Percentiles rank a stretch among this genome's conserved stretches.
Conservation (phyloP, 805 yeast genomes). For the Yamadazyma olivae region DNA sequence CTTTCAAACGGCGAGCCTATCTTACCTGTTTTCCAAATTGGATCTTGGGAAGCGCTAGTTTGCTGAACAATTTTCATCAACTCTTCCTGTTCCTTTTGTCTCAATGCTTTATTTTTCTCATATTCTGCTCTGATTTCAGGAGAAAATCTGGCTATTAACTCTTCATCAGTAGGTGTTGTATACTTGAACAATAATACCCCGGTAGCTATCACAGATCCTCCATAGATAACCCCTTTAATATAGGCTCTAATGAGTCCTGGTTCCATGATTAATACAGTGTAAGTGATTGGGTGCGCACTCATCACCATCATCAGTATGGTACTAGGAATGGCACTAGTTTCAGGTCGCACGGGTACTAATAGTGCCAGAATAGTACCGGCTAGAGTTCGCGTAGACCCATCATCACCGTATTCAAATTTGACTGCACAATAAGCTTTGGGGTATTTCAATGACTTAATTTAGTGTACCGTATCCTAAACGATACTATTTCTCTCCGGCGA, state of each 20-base stretch:
- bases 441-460: too few species aligned
- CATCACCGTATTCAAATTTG: too few species aligned
- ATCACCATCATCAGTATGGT: too few species aligned
- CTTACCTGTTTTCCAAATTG: conserved; percentile 79
- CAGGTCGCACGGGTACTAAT: too few species aligned
- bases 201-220: conserved; percentile 64
- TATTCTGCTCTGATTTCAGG: conserved; percentile 82
- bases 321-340: too few species aligned
- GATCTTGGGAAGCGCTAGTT: conserved; percentile 68
- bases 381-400: too few species aligned
- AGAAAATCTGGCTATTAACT: conserved; percentile 66
- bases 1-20: conserved; percentile 66
- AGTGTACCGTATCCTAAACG: too few species aligned
- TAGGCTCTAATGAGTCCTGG: conserved; percentile 37
- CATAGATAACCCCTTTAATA: conserved; percentile 51
- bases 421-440: too few species aligned
- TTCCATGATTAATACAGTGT: too few species aligned
- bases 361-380: too few species aligned
- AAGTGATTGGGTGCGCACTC: too few species aligned
- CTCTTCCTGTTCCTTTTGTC: conserved; percentile 67
- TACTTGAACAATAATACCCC: conserved; percentile 73
- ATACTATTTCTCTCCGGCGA: too few species aligned
- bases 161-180: conserved; percentile 83
- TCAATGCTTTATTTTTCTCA: conserved; percentile 57
- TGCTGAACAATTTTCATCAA: conserved; percentile 62